Evolutionary conservation across 1,139 yeast genomes (phyloP), one percentile per base, ranked within the genome.

Genomic region (Candida buenavistaensis): DNA sequence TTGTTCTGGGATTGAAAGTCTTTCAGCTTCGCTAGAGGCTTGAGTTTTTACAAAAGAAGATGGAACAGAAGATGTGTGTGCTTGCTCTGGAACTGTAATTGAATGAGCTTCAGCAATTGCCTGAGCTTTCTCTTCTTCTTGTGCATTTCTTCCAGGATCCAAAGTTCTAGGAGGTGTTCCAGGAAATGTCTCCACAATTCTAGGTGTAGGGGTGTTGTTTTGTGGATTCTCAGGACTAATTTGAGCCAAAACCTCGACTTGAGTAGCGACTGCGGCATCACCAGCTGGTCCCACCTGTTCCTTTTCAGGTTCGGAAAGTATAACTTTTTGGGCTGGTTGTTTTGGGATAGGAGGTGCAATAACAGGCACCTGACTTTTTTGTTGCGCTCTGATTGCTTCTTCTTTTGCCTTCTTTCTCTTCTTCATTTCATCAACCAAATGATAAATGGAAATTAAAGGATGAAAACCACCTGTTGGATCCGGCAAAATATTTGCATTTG

Each of bases 391-490:
- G 26, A 61, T 55, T 7, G 69, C 65, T 33, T 66, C 75, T 38
- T 68, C 75, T 61, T 83, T 76, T 15, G 83, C 73, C 64, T 68
- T 64, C 68, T 85, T 76, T 39, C 95, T 75, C 49, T 77, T 79
- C 43, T 70, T 55, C 89, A 83, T 83, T 60, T 92, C 99, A 37
- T 78, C 80, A 14, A 90, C 96, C 48, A 94, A 70, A 54, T 77
- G 84, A 57, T 94, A 94, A 24, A 92, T 82, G 2, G 96, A 87
- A 9, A 92, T 63, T 45, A 90, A 68, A 0, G 98, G 97, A 58
- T 89, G 96, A 59, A 76, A 92, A 1, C 94, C 95, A 37, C 78
- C 74, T 1, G 96, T 86, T n/a, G 97, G 97, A 57, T 87, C 95
- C 1, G 75, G 78, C 47, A 62, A 67, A 35, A 61, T 58, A 39